Evolutionary conservation across 352 stramenopile species (phyloP), one percentile per base, ranked within the genome.

Genomic region (Pythium folliculosum): DNA sequence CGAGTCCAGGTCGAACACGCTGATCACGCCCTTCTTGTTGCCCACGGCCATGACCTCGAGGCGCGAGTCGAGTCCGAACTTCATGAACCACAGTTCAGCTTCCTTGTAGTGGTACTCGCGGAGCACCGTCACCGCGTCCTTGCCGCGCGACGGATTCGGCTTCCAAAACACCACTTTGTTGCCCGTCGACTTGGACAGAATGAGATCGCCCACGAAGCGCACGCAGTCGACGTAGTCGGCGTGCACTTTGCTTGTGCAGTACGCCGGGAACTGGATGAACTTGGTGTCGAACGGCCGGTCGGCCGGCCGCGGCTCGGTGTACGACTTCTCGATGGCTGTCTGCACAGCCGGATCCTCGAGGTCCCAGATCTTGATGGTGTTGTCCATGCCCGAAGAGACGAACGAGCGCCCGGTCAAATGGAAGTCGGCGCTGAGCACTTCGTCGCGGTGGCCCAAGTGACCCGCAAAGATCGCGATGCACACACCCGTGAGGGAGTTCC

Each of bases 281-380:
- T 92, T 84, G 38, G 90, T 94, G 63, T 84, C 76, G 50, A 97
- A 97, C 21, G 79, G 80, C 38, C 85, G 80, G 61, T 84, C 76
- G 23, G 77, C 71, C 17, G 84, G 75, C 2, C 86, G 81, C 23
- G 81, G 75, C 48, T 89, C 77, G 22, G 77, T 90, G 73, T 95
- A 94, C 58, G 83, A 91, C 63, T 87, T 86, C 35, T 73, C 69
- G 48, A 96, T 92, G 6, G 87, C 88, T n/a, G 63, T 80, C 61
- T 90, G 77, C 59, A 97, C 78, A 2, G 77, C 75, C 16, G 82
- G 72, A 40, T 87, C 78, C 51, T 94, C 84, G 21, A 97, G 80
- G 63, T 92, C 86, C 95, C 95, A 99, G n/a, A 99, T 76, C 65
- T 98, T 98, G 59, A 98, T 80, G 8, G 80, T 97, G 69, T 97